Evolutionary conservation across 2,329 filamentous ascomycete genomes (phyloP).

Genomic region (Fusarium sarcochroum): DNA sequence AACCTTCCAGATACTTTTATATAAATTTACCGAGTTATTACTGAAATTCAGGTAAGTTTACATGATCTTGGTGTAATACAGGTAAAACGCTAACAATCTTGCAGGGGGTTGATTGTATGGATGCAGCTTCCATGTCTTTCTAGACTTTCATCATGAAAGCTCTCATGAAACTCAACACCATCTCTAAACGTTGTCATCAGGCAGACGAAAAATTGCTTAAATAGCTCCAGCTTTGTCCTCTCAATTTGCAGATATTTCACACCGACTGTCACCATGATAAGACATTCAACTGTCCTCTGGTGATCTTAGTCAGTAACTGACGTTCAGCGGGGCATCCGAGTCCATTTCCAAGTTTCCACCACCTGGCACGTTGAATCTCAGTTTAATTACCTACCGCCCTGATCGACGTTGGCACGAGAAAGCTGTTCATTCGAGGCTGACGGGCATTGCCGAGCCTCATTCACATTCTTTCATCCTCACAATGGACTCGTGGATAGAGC

Average conservation of each 20-base stretch:
- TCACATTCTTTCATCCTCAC: not conserved
- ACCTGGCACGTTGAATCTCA: constrained; percentile 7
- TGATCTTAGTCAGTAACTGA: constrained; percentile 3
- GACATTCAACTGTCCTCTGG: not conserved
- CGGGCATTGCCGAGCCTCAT: constrained; percentile 14
- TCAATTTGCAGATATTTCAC: not conserved
- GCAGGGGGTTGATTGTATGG: too few species aligned
- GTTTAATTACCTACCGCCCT: constrained; percentile 21
- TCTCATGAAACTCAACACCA: too few species aligned
- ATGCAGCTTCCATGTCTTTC: too few species aligned
- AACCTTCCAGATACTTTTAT: too few species aligned
- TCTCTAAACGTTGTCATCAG: too few species aligned
- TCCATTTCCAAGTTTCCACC: constrained; percentile 14
- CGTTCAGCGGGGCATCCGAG: constrained; percentile 10
- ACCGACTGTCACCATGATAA: not conserved
- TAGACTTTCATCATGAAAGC: too few species aligned
- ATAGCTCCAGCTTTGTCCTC: too few species aligned
- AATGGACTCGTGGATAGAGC: constrained; percentile 53
- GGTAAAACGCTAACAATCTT: too few species aligned
- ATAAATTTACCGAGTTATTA: too few species aligned
- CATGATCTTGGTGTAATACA: too few species aligned
- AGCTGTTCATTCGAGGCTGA: constrained; percentile 1
- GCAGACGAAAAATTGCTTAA: too few species aligned
- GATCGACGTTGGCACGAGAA: not conserved
- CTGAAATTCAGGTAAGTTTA: too few species aligned